phyloP scores from a whole-genome alignment of 306 rosid genomes.

The Quercus cerris region DNA sequence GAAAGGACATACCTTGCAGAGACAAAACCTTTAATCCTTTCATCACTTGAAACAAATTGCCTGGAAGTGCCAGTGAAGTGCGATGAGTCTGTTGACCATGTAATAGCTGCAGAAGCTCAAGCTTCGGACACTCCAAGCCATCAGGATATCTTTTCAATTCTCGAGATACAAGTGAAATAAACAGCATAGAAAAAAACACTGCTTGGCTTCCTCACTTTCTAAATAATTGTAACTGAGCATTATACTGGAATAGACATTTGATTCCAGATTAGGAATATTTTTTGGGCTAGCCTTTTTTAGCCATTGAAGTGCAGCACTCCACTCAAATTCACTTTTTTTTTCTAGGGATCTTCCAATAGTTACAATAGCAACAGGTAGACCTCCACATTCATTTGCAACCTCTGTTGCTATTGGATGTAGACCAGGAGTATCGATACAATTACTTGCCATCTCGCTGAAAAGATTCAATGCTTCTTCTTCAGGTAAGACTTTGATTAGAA shows the following conservation, averaged over 20 bases:
- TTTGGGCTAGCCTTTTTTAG: not conserved
- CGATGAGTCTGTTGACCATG: no score
- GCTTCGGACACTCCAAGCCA: not conserved
- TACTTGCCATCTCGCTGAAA: no score
- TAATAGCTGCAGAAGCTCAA: not conserved
- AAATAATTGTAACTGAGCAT: slow-evolving; percentile 9
- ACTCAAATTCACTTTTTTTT: not conserved
- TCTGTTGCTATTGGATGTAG: not conserved
- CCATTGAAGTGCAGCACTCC: slow-evolving; percentile 21
- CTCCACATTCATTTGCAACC: slow-evolving; percentile 31
- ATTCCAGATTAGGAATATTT: no score
- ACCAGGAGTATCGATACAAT: no score
- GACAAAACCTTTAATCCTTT: not conserved
- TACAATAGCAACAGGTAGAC: slow-evolving; percentile 39
- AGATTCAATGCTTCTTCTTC: not conserved
- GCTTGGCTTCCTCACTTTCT: slow-evolving; percentile 6
- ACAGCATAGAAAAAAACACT: slow-evolving; percentile 19
- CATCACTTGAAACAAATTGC: not conserved
- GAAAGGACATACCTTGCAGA: not conserved
- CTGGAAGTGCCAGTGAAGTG: not conserved
- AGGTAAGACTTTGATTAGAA: not conserved
- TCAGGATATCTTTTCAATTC: not conserved
- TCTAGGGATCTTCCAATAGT: slow-evolving; percentile 25
- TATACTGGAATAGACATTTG: slow-evolving; percentile 9
- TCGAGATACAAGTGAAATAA: not conserved